phyloP scores from a whole-genome alignment of 2,329 filamentous ascomycete species.

The Alternaria brassicae region DNA sequence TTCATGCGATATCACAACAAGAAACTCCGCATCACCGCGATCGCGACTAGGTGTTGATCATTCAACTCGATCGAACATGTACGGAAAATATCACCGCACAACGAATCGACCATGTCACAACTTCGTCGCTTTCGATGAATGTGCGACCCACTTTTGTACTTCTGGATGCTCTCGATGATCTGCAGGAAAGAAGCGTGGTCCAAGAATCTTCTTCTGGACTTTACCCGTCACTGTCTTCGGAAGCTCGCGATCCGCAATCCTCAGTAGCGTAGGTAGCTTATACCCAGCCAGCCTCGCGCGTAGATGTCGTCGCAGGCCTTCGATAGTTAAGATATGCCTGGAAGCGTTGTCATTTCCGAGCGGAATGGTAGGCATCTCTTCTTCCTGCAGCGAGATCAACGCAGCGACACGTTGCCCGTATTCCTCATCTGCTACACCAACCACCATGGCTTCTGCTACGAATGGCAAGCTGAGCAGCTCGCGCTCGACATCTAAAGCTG shows the following conservation, averaged over 20 bases:
- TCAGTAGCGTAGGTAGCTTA: slow-evolving; percentile 58
- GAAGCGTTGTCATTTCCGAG: slow-evolving; percentile 22
- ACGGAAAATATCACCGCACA: neutral
- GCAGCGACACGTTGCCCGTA: slow-evolving; percentile 64
- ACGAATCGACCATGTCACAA: slow-evolving; percentile 13
- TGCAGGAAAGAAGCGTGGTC: slow-evolving; percentile 49
- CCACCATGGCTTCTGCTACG: slow-evolving; percentile 61
- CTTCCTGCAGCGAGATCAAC: slow-evolving; percentile 54
- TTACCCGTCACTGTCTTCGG: slow-evolving; percentile 60
- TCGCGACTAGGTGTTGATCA: neutral
- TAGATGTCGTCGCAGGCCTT: slow-evolving; percentile 54
- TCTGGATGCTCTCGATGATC: slow-evolving; percentile 30
- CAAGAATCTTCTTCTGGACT: slow-evolving; percentile 59
- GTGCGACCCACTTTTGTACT: slow-evolving; percentile 40
- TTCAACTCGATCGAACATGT: neutral
- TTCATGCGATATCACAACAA: neutral
- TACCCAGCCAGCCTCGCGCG: slow-evolving; percentile 56
- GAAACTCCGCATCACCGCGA: neutral
- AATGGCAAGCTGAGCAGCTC: slow-evolving; percentile 59
- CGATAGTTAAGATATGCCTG: slow-evolving; percentile 45
- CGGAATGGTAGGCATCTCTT: slow-evolving; percentile 34
- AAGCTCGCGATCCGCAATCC: slow-evolving; percentile 55
- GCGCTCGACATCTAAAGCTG: slow-evolving; percentile 62
- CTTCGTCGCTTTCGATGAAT: slow-evolving; percentile 31
- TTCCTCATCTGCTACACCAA: slow-evolving; percentile 62